Evolutionary conservation across 805 yeast genomes (phyloP).

Genomic region (Yamadazyma sp.): DNA sequence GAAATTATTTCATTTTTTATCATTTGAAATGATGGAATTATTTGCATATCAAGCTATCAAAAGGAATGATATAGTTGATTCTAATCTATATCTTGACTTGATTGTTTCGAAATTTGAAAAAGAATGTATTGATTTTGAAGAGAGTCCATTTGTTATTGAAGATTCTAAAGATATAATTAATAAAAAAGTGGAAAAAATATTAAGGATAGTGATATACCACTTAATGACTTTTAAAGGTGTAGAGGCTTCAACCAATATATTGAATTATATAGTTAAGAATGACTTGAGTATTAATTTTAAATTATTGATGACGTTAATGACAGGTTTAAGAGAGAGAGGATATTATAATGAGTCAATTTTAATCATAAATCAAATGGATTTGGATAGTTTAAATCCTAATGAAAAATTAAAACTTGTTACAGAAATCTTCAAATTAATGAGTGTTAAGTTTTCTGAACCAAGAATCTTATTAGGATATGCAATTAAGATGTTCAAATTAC

Average conservation of each 20-base stretch:
- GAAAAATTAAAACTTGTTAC: constrained; percentile 22
- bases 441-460: constrained; percentile 30
- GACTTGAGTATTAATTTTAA: constrained; percentile 22
- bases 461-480: constrained; percentile 36
- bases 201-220: constrained; percentile 27
- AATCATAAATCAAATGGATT: constrained; percentile 29
- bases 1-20: constrained; percentile 31
- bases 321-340: constrained; percentile 25
- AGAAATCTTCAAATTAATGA: constrained; percentile 31
- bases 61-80: constrained; percentile 26
- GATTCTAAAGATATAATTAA: constrained; percentile 15
- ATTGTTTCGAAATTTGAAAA: constrained; percentile 35
- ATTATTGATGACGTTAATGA: constrained; percentile 25
- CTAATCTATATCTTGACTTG: constrained; percentile 34
- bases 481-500: constrained; percentile 21
- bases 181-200: constrained; percentile 24
- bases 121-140: constrained; percentile 15
- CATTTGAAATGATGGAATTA: constrained; percentile 22
- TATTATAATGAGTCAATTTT: constrained; percentile 32
- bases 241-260: constrained; percentile 26
- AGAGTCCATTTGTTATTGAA: constrained; percentile 7
- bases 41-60: constrained; percentile 22
- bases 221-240: constrained; percentile 38
- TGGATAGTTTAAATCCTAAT: constrained; percentile 14
- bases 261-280: constrained; percentile 29